Base-by-base conservation (phyloP, 202 grass and related monocot genomes). In the Bolboschoenoplectus hybrid region DNA sequence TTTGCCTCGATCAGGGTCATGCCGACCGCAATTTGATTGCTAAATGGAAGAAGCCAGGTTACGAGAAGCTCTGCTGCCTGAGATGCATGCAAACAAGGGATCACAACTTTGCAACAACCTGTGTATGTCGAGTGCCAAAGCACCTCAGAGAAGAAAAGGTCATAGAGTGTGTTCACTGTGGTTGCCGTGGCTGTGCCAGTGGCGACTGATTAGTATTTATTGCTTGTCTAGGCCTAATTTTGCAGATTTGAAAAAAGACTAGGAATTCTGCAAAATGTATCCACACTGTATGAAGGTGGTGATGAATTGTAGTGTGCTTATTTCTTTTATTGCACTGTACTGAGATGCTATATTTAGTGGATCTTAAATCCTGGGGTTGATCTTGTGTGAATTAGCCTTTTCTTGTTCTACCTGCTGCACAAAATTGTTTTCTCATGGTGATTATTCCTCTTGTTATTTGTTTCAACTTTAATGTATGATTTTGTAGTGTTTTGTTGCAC, bases 11-110 rank as follows among this genome's bases (percentile, higher is more conserved):
- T 56, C 95, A 97, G 82, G 91, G 92, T 66, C 85, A 95, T 89
- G 92, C 89, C 19, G 95, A 97, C 82, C 63, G 70, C 65, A 94
- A 93, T 93, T 85, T 97, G 73, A 97, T 97, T 82, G 95, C 93
- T 83, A 97, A 97, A 75, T 97, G 95, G 93, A 95, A 97, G 86
- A 97, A 94, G 89, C 92, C 88, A 0, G 92, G 94, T 6, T 97
- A 97, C 38, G 94, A 97, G 87, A 91, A 92, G 61, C 92, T 97
- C 12, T 97, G 94, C 81, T 97, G 94, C 82, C 92, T 97, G 3
- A 85, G 89, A 26, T 97, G 94, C 88, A 97, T 97, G 53, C 94
- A 97, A 86, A 92, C 92, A 9, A 85, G 94, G 85, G 94, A 97
- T 84, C 94, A 97, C 87, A 97, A 97, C 56, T 97, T 97, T 19